Base-by-base conservation (phyloP, 73 alveolate species). In the Paramecium tetraurelia region DNA sequence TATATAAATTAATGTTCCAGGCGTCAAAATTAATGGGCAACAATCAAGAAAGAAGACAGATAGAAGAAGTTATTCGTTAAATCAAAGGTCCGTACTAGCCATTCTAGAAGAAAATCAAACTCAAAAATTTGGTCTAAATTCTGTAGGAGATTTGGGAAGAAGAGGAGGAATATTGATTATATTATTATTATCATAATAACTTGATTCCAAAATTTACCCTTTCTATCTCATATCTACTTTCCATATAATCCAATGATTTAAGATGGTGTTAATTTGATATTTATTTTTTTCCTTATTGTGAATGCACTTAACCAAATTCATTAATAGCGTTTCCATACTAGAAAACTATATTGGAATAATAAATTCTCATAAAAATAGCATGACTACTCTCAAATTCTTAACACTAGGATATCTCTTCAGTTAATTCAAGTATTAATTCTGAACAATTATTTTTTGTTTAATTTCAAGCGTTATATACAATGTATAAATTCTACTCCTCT, bases 371-470 rank as follows among this genome's bases (percentile, higher is more conserved):
- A 1, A 57, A 43, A 16, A 88, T 35, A n/a, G 31, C 11, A 27
- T 48, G 43, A 2, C 87, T 33, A 5, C 85, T 88, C 27, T 88
- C 89, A 48, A 69, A 69, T 41, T 88, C 77, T 9, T 40, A 57
- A 70, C 71, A 69, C 14, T 21, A 41, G 11, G 35, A 38, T 59
- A 88, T 43, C 53, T 88, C 85, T 16, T 88, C 85, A 22, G 87
- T 90, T 24, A 88, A 69, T 70, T 88, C 94, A 14, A 44, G 69
- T 12, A 88, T 38, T 68, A 88, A 71, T 40, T 59, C 90, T 20
- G 70, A 70, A 21, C 70, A 85, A 18, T 58, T 83, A 22, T 70
- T 85, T 21, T 88, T 85, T 10, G 94, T 88, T 21, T 87, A 36
- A 22, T 68, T 68, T 70, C 75, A 87, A 27, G 4, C 77, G 33